Evolutionary conservation across 2,329 filamentous ascomycete genomes (phyloP).

Genomic region (Aspergillus ochraceoroseus): DNA sequence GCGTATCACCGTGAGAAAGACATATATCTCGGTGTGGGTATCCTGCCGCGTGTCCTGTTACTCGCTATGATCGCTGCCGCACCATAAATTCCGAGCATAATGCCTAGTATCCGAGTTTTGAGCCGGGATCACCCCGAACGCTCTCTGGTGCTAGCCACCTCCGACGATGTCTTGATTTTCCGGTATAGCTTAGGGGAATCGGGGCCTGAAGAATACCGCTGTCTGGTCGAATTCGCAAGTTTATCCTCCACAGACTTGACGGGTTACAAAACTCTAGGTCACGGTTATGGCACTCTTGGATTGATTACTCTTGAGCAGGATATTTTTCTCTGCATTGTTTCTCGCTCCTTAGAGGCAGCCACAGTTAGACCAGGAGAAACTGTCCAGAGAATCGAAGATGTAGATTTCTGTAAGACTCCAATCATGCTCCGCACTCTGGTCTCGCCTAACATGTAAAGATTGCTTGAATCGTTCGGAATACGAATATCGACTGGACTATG

Average conservation of each 20-base stretch:
- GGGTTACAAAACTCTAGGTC: conserved; percentile 72
- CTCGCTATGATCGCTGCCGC: neutral
- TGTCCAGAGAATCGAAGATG: conserved; percentile 76
- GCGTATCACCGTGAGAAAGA: no score
- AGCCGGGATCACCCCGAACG: conserved; percentile 83
- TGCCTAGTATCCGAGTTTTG: conserved; percentile 66
- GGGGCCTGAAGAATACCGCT: conserved; percentile 54
- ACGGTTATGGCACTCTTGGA: conserved; percentile 79
- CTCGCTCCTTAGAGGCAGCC: conserved; percentile 70
- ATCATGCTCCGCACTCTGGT: neutral
- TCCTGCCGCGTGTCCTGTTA: neutral
- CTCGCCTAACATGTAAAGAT: conserved; percentile 47
- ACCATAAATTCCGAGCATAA: conserved; percentile 19
- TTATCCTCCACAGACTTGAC: conserved; percentile 61
- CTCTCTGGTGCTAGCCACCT: conserved; percentile 77
- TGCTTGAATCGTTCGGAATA: conserved; percentile 84
- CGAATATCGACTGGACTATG: conserved; percentile 65
- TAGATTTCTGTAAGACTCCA: conserved; percentile 64
- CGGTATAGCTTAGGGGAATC: conserved; percentile 66
- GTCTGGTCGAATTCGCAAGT: conserved; percentile 81
- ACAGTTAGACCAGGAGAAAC: conserved; percentile 82
- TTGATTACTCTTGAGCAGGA: conserved; percentile 78
- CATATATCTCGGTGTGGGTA: no score
- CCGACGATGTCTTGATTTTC: conserved; percentile 76
- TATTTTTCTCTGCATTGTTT: conserved; percentile 88